A percentile compares a stretch with the other conserved stretches of the same genome.
Evolutionary conservation across 345 rosid species (phyloP).

Genomic region (Cardamine occulta): DNA sequence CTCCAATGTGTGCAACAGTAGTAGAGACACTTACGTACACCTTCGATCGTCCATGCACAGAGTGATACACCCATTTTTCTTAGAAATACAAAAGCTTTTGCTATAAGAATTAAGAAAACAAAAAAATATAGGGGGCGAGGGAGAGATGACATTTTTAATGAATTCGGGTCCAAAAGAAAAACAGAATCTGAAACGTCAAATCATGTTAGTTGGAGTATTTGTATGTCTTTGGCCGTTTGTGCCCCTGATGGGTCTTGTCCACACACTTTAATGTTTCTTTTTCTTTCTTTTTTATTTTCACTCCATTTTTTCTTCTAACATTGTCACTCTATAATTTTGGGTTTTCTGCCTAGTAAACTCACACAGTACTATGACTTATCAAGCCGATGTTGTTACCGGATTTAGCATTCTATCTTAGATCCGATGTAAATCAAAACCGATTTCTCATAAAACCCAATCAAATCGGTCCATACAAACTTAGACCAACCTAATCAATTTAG

Average conservation of each 20-base stretch:
- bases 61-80: not conserved
- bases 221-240: constrained; percentile 52
- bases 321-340: not conserved
- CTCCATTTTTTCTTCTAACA: constrained; percentile 10
- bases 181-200: constrained; percentile 98
- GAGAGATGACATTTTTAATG: constrained; percentile 15
- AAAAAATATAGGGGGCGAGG: not conserved
- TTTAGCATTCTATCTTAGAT: no score
- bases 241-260: constrained; percentile 52
- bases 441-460: no score
- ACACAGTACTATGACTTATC: no score
- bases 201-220: constrained; percentile 73
- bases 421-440: no score
- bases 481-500: no score
- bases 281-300: not conserved
- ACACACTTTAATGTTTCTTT: constrained; percentile 40
- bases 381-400: no score
- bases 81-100: not conserved
- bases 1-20: constrained; percentile 29
- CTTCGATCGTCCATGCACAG: constrained; percentile 43
- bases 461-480: no score
- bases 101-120: constrained; percentile 6
- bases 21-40: constrained; percentile 42
- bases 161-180: constrained; percentile 40
- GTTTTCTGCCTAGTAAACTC: no score